Evolutionary conservation across 768 basidiomycete species (phyloP), one percentile per base, ranked within the genome.

Genomic region (Hypholoma sublateritium): DNA sequence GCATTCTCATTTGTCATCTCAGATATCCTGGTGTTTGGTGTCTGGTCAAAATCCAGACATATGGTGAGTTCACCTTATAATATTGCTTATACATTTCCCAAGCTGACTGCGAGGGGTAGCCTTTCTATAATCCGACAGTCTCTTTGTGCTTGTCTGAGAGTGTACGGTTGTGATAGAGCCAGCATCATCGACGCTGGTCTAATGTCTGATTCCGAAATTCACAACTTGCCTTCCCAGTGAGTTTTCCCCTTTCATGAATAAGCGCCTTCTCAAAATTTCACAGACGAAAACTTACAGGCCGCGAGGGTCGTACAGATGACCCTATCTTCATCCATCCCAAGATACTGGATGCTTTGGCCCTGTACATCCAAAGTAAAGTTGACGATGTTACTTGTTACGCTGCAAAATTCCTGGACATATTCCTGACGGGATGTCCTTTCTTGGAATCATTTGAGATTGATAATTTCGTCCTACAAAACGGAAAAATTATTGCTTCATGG

Each of bases 381-480:
- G 80, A 83, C 13, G 80, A 83, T 14, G 71, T 87, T 14, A 73
- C 77, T 8, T 76, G 77, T 59, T 66, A 87, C 17, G 69, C 80
- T 11, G 83, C 84, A 7, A 86, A 84, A 61, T 92, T 91, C 62
- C 62, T 91, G 24, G 73, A 81, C 59, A 70, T 79, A 13, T 86
- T 90, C 62, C 67, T 87, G 36, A 81, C 76, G 37, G 80, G 86
- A 41, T 80, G 86, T 2, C 77, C 83, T 1, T 78, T 83, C 39
- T 65, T 91, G 53, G 86, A 88, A 62, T 66, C 82, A 1, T 80
- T 87, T 60, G 89, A 89, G 69, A 76, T 87, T 2, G 88, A 89
- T 62, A 88, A 89, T 65, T 89, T 91, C 62, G 78, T 90, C 28
- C 67, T 89, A 32, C 79, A 81, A 46, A 88, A 89, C 60, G 84